phyloP scores from a whole-genome alignment of 1,139 yeast species.

The Taiozyma onychis region DNA sequence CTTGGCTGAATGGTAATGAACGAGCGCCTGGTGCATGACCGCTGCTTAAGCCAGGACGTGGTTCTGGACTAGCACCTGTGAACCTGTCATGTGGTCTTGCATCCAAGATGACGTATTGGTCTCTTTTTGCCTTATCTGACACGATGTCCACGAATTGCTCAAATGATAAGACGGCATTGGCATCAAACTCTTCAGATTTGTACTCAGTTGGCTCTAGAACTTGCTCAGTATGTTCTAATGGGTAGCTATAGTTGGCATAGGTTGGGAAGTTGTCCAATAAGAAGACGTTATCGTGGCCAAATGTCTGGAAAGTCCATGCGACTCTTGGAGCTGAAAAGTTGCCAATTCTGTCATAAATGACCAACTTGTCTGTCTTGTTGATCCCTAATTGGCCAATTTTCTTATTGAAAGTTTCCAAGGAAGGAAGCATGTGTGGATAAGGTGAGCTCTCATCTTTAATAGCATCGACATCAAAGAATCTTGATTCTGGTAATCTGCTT shows the following conservation, averaged over 20 bases:
- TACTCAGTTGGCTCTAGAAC: constrained; percentile 30
- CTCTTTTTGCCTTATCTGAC: constrained; percentile 38
- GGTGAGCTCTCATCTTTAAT: constrained; percentile 50
- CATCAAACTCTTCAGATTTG: constrained; percentile 33
- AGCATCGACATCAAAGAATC: constrained; percentile 75
- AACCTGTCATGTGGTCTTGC: constrained; percentile 77
- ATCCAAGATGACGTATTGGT: constrained; percentile 58
- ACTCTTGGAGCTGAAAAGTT: constrained; percentile 86
- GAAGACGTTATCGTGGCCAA: constrained; percentile 65
- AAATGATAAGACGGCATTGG: constrained; percentile 49
- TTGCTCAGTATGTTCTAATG: constrained; percentile 29
- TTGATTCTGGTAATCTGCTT: constrained; percentile 59
- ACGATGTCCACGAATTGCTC: constrained; percentile 61
- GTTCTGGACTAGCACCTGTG: constrained; percentile 78
- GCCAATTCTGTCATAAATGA: constrained; percentile 84
- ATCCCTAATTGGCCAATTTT: constrained; percentile 42
- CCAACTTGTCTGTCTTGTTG: constrained; percentile 47
- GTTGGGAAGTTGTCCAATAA: constrained; percentile 63
- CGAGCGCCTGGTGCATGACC: constrained; percentile 86
- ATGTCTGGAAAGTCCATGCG: constrained; percentile 79
- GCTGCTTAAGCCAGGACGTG: constrained; percentile 77
- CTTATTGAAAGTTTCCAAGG: constrained; percentile 43
- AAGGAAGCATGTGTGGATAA: constrained; percentile 91
- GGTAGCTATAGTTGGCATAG: constrained; percentile 38
- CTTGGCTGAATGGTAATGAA: constrained; percentile 67